A percentile compares a stretch with the other conserved stretches of the same genome.
phyloP scores from a whole-genome alignment of 2,329 filamentous ascomycete species.

The Talaromyces marneffei region DNA sequence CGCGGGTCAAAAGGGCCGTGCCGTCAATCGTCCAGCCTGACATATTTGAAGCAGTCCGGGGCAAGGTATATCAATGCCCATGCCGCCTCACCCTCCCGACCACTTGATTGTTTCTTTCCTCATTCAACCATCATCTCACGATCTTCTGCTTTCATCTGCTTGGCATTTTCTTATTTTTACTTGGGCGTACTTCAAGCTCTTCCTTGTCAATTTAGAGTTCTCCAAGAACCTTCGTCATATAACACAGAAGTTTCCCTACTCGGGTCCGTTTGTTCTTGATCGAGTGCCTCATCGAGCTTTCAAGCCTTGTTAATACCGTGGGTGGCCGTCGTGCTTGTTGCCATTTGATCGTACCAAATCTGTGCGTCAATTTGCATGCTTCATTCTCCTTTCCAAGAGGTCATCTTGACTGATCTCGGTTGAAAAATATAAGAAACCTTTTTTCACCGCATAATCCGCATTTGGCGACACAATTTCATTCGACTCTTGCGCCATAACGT shows the following conservation, averaged over 20 bases:
- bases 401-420: neutral
- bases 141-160: neutral
- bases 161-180: neutral
- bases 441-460: neutral
- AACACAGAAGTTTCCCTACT: neutral
- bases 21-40: neutral
- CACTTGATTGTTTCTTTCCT: neutral
- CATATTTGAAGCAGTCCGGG: neutral
- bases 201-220: neutral
- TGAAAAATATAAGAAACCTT: neutral
- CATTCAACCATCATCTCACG: neutral
- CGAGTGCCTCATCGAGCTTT: neutral
- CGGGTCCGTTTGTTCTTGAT: neutral
- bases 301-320: neutral
- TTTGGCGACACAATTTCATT: neutral
- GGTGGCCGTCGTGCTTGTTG: constrained; percentile 3
- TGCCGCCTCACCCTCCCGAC: neutral
- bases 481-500: neutral
- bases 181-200: neutral
- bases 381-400: neutral
- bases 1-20: constrained; percentile 2
- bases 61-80: constrained; percentile 8
- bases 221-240: neutral
- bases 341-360: neutral
- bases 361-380: neutral